A percentile compares a stretch with the other conserved stretches of the same genome.
Evolutionary conservation across 192 early-diverging fungal species (phyloP).

Genomic region (Cladochytrium replicatum): DNA sequence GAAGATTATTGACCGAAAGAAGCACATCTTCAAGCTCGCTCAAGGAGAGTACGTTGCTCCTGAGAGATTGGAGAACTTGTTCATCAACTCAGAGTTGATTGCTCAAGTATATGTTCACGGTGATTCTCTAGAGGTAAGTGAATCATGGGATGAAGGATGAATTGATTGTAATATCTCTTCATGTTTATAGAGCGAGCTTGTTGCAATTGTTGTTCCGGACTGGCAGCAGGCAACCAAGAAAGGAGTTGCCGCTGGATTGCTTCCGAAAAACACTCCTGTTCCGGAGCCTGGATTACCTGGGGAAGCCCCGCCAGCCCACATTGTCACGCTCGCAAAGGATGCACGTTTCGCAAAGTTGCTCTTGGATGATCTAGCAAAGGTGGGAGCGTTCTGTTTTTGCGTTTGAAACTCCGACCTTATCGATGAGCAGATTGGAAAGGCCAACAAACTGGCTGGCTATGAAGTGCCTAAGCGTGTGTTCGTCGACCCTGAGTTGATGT

Average conservation of each 20-base stretch:
- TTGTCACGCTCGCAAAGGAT: too few species aligned
- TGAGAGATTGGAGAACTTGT: slow-evolving; percentile 41
- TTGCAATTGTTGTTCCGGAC: slow-evolving; percentile 78
- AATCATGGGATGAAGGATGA: too few species aligned
- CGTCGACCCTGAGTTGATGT: slow-evolving; percentile 62
- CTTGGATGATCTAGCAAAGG: too few species aligned
- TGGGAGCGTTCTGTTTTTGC: too few species aligned
- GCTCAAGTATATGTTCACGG: slow-evolving; percentile 92
- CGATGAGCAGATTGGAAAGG: slow-evolving; percentile 57
- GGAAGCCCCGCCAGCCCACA: too few species aligned
- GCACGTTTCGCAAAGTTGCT: too few species aligned
- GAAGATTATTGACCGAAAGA: slow-evolving; percentile 25
- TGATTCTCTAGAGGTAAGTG: slow-evolving; percentile 70
- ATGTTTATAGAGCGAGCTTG: slow-evolving; percentile 50
- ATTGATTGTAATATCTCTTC: too few species aligned
- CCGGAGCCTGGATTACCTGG: too few species aligned
- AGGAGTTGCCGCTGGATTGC: slow-evolving; percentile 21
- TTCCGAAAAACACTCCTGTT: slow-evolving; percentile 27
- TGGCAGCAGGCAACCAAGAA: slow-evolving; percentile 26
- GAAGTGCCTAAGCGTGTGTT: slow-evolving; percentile 74
- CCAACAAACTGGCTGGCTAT: slow-evolving; percentile 75
- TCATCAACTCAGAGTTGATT: slow-evolving; percentile 56
- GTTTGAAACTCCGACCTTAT: too few species aligned
- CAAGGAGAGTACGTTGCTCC: slow-evolving; percentile 90
- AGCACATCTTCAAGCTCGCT: slow-evolving; percentile 42